Evolutionary conservation across 345 rosid species (phyloP), one percentile per base, ranked within the genome.

Genomic region (Euclidium syriacum): DNA sequence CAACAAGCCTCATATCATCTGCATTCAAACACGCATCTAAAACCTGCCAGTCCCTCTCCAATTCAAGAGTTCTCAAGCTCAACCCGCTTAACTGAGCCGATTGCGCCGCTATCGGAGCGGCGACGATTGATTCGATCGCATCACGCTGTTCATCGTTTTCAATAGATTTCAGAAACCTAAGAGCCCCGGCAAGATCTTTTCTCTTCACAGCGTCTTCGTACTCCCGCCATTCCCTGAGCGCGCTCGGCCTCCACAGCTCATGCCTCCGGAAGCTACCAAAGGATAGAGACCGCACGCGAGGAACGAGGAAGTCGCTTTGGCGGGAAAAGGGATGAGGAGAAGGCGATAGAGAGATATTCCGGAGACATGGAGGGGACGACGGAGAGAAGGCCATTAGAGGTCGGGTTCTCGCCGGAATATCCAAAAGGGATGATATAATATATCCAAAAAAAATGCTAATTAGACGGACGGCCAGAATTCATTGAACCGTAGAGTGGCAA

Each of bases 1-100:
- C 82, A 7, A 86, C 98, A 48, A 91, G 98, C 57, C 77, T 84
- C 95, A 91, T 83, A 67, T 91, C 90, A 65, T 91, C 98, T 10
- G 98, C 96, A 64, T 84, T 88, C 79, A 88, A 75, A 52, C 98
- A 91, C 30, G 98, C 76, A 67, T 88, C 98, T 67, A 91, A 26
- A 3, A 91, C 88, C 67, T 83, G 83, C 98, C 96, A 91, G 48
- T 88, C 87, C 78, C 89, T 73, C 62, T 67, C 75, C 14, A 38
- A 33, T 50, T 62, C 79, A 58, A 73, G 47, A 20, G 41, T 53
- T 15, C 72, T 77, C 79, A 83, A 64, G 36, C 72, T 77, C 79
- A 83, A 64, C 36, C 65, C 79, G 14, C 53, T 57, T 24, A 78
- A 24, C 7, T 68, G 73, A 30, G 62, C 15, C 53, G 77, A 57